Evolutionary conservation across 352 stramenopile species (phyloP).

Genomic region (Pythium scleroteichum): DNA sequence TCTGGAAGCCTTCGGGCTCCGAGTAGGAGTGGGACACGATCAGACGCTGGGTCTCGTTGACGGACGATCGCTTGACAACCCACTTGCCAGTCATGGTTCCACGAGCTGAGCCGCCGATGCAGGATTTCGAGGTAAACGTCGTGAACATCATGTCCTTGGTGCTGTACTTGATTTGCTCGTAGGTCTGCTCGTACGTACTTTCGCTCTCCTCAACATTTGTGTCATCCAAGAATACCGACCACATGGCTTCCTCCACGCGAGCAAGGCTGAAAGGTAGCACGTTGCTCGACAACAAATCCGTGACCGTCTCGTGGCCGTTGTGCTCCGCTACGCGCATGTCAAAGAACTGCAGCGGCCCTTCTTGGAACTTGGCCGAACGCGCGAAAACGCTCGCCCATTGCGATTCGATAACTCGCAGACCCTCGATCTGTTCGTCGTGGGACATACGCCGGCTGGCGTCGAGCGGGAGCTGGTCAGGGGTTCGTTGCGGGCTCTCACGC

Average conservation of each 20-base stretch:
- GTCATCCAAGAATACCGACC: slow-evolving; percentile 1
- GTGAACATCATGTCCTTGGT: background rate
- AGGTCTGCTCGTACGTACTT: background rate
- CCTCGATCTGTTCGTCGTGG: background rate
- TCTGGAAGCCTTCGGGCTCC: slow-evolving; percentile 12
- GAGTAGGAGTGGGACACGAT: slow-evolving; percentile 14
- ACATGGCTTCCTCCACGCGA: slow-evolving; percentile 15
- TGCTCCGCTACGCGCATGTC: background rate
- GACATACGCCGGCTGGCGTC: background rate
- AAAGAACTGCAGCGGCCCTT: slow-evolving; percentile 1
- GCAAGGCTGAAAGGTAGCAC: slow-evolving; percentile 6
- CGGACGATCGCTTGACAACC: slow-evolving; percentile 1
- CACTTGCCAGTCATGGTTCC: slow-evolving; percentile 14
- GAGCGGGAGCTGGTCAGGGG: background rate
- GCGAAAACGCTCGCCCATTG: background rate
- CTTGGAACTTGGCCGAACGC: background rate
- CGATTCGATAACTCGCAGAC: background rate
- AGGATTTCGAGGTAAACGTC: background rate
- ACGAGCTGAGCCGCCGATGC: slow-evolving; percentile 2
- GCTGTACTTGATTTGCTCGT: background rate
- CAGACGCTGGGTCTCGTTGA: background rate
- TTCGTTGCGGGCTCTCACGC: background rate
- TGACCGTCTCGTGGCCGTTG: background rate
- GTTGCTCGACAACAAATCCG: slow-evolving; percentile 11
- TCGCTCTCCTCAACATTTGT: background rate